A percentile compares a stretch with the other conserved stretches of the same genome.
phyloP scores from a whole-genome alignment of 331 rosid genomes.

The Cydonia oblonga region DNA sequence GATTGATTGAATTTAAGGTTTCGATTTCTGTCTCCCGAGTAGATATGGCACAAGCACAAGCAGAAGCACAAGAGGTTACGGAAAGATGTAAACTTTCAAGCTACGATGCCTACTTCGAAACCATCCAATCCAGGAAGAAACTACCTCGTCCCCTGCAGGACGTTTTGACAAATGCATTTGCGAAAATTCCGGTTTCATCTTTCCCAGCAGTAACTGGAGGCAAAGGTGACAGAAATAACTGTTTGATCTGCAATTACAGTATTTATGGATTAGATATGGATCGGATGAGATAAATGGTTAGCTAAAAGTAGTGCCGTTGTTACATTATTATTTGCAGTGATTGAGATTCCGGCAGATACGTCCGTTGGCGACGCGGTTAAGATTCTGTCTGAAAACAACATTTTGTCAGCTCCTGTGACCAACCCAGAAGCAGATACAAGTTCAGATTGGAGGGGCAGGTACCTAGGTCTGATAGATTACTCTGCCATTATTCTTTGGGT shows the following conservation, averaged over 20 bases:
- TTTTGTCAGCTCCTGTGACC: slow-evolving; percentile 76
- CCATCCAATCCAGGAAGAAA: slow-evolving; percentile 74
- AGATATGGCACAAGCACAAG: slow-evolving; percentile 41
- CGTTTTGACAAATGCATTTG: slow-evolving; percentile 62
- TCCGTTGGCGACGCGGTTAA: slow-evolving; percentile 52
- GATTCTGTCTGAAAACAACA: slow-evolving; percentile 70
- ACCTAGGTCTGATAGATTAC: slow-evolving; percentile 82
- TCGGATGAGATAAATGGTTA: not conserved
- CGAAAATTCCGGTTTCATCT: slow-evolving; percentile 66
- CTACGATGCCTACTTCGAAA: slow-evolving; percentile 58
- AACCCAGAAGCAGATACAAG: slow-evolving; percentile 37
- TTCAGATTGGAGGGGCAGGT: slow-evolving; percentile 65
- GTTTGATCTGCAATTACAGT: slow-evolving; percentile 1
- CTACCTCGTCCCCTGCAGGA: slow-evolving; percentile 54
- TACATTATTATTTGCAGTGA: slow-evolving; percentile 32
- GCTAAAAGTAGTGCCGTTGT: slow-evolving; percentile 9
- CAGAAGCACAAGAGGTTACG: slow-evolving; percentile 18
- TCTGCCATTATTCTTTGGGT: slow-evolving; percentile 80
- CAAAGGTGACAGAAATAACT: slow-evolving; percentile 40
- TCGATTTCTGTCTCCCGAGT: slow-evolving; percentile 8
- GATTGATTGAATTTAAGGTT: too few relatives aligned
- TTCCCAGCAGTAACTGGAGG: slow-evolving; percentile 75
- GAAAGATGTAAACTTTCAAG: slow-evolving; percentile 25
- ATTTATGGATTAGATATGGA: not conserved
- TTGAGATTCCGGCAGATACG: slow-evolving; percentile 77